These are phyloP conservation scores for Sequoiadendron giganteum DNA, from an alignment of 75 land plant genomes.

Conservation along the genomic window DNA sequence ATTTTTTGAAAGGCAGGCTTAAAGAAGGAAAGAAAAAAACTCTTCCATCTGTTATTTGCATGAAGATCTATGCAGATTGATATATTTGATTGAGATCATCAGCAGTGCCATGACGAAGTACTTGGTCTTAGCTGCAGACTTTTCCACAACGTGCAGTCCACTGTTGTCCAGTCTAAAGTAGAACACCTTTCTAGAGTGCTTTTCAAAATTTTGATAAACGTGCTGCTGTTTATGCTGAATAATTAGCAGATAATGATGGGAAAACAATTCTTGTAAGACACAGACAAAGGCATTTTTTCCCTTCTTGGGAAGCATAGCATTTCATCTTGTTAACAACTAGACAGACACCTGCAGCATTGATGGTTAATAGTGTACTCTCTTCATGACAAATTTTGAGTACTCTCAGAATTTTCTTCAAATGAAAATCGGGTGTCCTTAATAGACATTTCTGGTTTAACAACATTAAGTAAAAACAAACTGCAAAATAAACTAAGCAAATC, in stretches of 20 bases:
- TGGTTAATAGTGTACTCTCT: background rate
- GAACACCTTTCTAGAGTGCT: background rate
- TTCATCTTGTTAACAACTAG: background rate
- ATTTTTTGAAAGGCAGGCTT: background rate
- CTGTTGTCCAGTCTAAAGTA: background rate
- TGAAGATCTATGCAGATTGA: background rate
- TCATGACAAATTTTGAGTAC: background rate
- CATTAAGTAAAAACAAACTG: background rate
- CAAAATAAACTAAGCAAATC: background rate
- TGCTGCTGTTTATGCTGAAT: background rate
- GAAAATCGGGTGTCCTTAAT: background rate
- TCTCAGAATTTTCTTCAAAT: background rate
- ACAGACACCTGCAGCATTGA: background rate
- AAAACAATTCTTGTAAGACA: background rate
- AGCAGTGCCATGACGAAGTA: background rate
- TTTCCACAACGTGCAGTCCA: background rate
- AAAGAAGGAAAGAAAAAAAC: background rate
- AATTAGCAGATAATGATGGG: background rate
- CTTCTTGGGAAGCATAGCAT: background rate
- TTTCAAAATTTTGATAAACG: background rate
- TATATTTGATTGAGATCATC: background rate
- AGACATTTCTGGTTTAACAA: background rate
- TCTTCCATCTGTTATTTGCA: background rate
- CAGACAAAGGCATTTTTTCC: background rate
- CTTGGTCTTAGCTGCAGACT: background rate